Base-by-base conservation (phyloP, 768 basidiomycete genomes). In the Suillus decipiens region DNA sequence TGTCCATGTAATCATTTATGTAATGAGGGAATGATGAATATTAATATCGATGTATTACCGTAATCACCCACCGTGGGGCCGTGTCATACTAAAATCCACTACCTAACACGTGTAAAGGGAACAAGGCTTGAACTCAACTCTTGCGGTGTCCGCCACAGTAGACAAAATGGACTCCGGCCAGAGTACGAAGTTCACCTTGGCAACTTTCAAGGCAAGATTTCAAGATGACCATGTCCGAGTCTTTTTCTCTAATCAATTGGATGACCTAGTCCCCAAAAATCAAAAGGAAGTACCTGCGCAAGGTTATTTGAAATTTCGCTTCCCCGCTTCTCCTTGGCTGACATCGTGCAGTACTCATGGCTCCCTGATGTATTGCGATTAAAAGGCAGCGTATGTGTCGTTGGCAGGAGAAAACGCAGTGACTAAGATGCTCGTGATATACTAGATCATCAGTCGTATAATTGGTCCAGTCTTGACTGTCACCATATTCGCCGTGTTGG, bases 381-480 rank as follows among this genome's bases (percentile, higher is more conserved):
- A 66, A 87, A 93, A 80, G 90, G 92, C 67, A 93, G 89, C 66
- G 91, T 93, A 73, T 68, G 88, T 79, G 22, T 58, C 53, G 19
- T 55, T 47, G 56, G 24, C 31, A 50, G 22, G 41, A 56, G 42
- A 59, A 43, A n/a, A 53, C 41, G 39, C 45, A 63, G 64, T 72
- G 39, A 62, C 47, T 34, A 17, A 22, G 58, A 51, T 19, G 15
- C 36, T 17, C 37, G 24, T 24, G 50, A 7, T 57, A 51, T 74
- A 28, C 28, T 28, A 95, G 87, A 88, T 95, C 65, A 82, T 95
- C 41, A 72, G 76, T 1, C 83, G 83, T 33, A 89, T 96, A 60
- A 68, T 89, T 57, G 93, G 93, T 0, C 95, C 94, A 24, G 92
- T 97, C 37, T 73, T 92, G 28, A 93, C 92, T 0, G 88, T 96